Base-by-base conservation (phyloP, 805 yeast species). In the Helenozyma rhizophorensis region DNA sequence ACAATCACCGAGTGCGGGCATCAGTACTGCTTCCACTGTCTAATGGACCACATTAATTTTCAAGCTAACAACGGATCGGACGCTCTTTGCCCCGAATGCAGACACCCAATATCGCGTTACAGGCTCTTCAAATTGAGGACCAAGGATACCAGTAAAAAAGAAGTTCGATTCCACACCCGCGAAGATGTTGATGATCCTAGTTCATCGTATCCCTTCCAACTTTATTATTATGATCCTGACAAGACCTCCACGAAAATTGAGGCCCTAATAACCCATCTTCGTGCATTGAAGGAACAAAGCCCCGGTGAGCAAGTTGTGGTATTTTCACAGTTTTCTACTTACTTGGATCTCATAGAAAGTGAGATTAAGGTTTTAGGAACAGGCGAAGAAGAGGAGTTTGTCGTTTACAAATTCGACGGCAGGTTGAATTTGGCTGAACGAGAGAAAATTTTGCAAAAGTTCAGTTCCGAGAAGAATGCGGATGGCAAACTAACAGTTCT, bases 281-380 rank as follows among this genome's bases (percentile, higher is more conserved):
- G 73, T 23, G 60, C 58, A 17, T 58, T 83, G 11, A 70, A 68
- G 35, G 74, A 70, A 16, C 75, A 74, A 11, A 66, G 74, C 7
- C 75, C 81, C 0, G 78, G 77, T 11, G 85, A 80, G 37, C 87
- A 83, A 48, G 76, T 83, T 3, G 88, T 90, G 30, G 89, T 90
- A 0, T 90, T 90, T 51, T 87, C 96, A 2, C 97, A 90, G 47
- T 89, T 89, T 48, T 83, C 96, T 0, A 72, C 85, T 0, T 90
- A 78, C 49, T 55, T 89, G 39, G 96, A 87, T 53, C 62, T 86
- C 8, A 74, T 89, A 33, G 82, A 83, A 45, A 54, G 51, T 13
- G 93, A 81, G 42, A 55, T 89, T 3, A 48, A 45, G 11, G 24
- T 27, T n/a, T 32, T 55, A 2, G 63, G 58, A 27, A 47, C 51